phyloP scores from a whole-genome alignment of 768 basidiomycete species.

The Pluteus cervinus region DNA sequence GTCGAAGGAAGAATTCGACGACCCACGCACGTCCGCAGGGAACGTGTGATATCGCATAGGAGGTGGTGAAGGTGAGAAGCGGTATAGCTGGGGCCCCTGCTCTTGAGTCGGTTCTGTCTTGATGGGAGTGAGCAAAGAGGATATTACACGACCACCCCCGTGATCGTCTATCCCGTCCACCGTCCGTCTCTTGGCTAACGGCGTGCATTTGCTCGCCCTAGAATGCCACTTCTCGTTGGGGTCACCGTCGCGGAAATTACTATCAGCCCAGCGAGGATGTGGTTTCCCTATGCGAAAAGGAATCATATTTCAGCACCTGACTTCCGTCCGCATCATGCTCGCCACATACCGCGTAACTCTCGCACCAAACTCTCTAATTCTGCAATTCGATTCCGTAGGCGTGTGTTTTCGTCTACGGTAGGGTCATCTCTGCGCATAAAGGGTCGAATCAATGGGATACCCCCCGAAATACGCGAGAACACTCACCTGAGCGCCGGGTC shows the following conservation, averaged over 20 bases:
- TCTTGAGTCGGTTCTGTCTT: conserved; percentile 61
- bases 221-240: conserved; percentile 85
- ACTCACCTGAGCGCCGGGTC: conserved; percentile 72
- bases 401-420: conserved; percentile 79
- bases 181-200: conserved; percentile 31
- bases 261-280: conserved; percentile 82
- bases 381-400: conserved; percentile 81
- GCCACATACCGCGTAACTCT: conserved; percentile 65
- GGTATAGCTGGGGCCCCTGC: conserved; percentile 50
- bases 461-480: conserved; percentile 5
- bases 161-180: conserved; percentile 25
- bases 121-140: conserved; percentile 52
- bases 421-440: conserved; percentile 66
- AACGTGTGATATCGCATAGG: conserved; percentile 51
- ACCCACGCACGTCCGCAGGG: conserved; percentile 37
- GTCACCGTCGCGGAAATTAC: conserved; percentile 73
- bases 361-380: conserved; percentile 90
- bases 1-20: conserved; percentile 31
- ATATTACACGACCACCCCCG: conserved; percentile 31
- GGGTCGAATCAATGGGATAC: too few relatives aligned
- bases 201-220: conserved; percentile 63
- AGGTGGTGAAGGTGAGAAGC: conserved; percentile 59
- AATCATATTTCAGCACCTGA: background rate
- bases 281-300: conserved; percentile 56
- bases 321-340: background rate